A percentile compares a stretch with the other conserved stretches of the same genome.
These are phyloP conservation scores for Mycena albidolilacea DNA, from an alignment of 768 basidiomycete species.

Conservation along the genomic window DNA sequence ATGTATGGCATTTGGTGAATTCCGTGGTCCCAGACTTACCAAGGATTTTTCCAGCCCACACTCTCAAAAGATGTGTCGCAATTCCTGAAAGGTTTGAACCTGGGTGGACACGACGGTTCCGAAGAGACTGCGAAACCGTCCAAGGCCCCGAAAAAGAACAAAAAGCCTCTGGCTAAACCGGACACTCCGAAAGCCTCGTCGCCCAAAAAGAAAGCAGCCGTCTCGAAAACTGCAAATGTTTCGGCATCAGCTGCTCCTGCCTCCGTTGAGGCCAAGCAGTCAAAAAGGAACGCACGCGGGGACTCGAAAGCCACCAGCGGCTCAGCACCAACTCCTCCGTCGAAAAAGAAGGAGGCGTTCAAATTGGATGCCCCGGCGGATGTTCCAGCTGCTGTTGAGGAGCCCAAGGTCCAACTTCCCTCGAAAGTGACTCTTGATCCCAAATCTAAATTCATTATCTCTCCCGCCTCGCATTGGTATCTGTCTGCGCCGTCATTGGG, in stretches of 20 bases:
- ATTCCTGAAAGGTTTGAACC: conserved; percentile 60
- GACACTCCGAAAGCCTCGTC: conserved; percentile 34
- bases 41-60: conserved; percentile 48
- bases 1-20: conserved; percentile 45
- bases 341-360: conserved; percentile 41
- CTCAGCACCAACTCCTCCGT: conserved; percentile 1
- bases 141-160: conserved; percentile 28
- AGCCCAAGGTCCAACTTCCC: conserved; percentile 48
- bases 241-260: not conserved
- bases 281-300: conserved; percentile 32
- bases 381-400: conserved; percentile 17
- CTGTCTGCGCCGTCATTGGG: conserved; percentile 58
- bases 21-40: conserved; percentile 7
- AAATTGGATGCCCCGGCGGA: conserved; percentile 35
- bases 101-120: conserved; percentile 39
- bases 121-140: conserved; percentile 36
- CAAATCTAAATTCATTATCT: conserved; percentile 57
- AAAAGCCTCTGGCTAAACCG: conserved; percentile 20
- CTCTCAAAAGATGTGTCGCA: conserved; percentile 63
- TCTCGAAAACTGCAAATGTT: conserved; percentile 30
- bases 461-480: conserved; percentile 71
- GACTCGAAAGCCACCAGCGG: conserved; percentile 29
- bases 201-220: conserved; percentile 31
- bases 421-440: conserved; percentile 53
- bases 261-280: conserved; percentile 17